Evolutionary conservation across 805 yeast species (phyloP), one percentile per base, ranked within the genome.

Genomic region (Candida vaughaniae): DNA sequence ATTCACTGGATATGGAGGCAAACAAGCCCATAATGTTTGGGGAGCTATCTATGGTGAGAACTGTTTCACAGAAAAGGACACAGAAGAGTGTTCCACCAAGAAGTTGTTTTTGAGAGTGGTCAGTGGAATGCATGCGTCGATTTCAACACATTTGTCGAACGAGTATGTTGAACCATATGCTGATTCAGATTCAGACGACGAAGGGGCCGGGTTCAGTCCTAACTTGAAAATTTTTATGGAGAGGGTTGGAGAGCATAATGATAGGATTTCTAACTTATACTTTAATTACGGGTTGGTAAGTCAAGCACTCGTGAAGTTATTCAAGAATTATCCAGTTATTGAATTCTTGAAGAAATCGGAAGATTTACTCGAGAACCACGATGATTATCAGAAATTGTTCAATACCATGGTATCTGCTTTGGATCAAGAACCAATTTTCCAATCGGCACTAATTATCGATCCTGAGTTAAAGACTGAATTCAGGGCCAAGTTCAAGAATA

Each of bases 1-100:
- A 52, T 93, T 86, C 65, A 95, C 99, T 0, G 99, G 99, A 0
- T 93, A 93, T 55, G 85, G 89, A 22, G 99, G 99, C 20, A 79
- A 82, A 34, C 96, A 93, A 53, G 87, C 96, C 16, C 79, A 82
- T 48, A 88, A 84, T 55, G 87, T 93, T 31, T 93, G 99, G 99
- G 71, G 78, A 27, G 87, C 95, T 47, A 89, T 93, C 19, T 93
- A 93, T 60, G 81, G 78, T 29, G 96, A 93, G 51, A 90, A 90
- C 66, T 89, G 96, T 58, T 90, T 90, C 64, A 79, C 80, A 6
- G 70, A 28, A 16, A 43, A 28, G 7, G 47, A 42, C 6, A 36
- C 33, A 2, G 19, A 36, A 10, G 33, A 36, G 12, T 42, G 46
- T 38, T 64, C 82, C 29, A 98, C 95, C 52, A 91, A 91, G 64